phyloP scores from a whole-genome alignment of 805 yeast genomes.

The Candida golubevii region DNA sequence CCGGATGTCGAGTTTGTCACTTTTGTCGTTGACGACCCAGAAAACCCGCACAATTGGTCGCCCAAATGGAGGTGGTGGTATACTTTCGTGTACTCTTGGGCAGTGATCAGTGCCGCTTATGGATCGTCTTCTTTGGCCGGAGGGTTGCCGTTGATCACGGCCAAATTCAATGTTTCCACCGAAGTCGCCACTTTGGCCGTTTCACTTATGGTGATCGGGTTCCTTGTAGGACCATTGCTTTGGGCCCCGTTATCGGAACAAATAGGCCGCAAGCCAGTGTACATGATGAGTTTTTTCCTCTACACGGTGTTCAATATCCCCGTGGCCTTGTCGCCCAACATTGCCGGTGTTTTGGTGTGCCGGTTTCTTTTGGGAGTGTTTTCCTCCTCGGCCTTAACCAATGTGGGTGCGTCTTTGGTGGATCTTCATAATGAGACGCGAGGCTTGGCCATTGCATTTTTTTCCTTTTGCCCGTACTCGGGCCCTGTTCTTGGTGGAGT shows the following conservation, averaged over 20 bases:
- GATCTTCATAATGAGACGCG: conserved; percentile 81
- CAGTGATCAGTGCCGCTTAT: conserved; percentile 87
- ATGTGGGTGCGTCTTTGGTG: conserved; percentile 89
- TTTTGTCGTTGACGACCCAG: conserved; percentile 73
- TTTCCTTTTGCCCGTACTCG: conserved; percentile 88
- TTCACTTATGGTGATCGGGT: conserved; percentile 86
- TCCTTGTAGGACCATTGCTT: conserved; percentile 77
- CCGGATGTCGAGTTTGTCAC: conserved; percentile 83
- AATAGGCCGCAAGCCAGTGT: conserved; percentile 81
- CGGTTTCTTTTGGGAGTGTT: conserved; percentile 87
- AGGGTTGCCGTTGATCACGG: conserved; percentile 64
- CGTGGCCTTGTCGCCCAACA: conserved; percentile 77
- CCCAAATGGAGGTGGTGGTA: conserved; percentile 52
- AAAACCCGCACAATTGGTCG: conserved; percentile 87
- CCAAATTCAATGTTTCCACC: conserved; percentile 61
- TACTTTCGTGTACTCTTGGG: conserved; percentile 61
- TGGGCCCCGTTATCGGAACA: conserved; percentile 90
- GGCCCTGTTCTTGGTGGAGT: conserved; percentile 91
- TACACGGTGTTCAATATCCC: conserved; percentile 82
- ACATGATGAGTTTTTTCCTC: conserved; percentile 67
- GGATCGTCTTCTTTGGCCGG: conserved; percentile 92
- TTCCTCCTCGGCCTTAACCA: conserved; percentile 74
- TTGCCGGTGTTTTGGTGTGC: conserved; percentile 75
- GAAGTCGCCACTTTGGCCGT: conserved; percentile 81
- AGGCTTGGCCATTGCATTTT: conserved; percentile 86